These are phyloP conservation scores for Alternaria gansuensis DNA, from an alignment of 2,329 filamentous ascomycete genomes.

Conservation along the genomic window DNA sequence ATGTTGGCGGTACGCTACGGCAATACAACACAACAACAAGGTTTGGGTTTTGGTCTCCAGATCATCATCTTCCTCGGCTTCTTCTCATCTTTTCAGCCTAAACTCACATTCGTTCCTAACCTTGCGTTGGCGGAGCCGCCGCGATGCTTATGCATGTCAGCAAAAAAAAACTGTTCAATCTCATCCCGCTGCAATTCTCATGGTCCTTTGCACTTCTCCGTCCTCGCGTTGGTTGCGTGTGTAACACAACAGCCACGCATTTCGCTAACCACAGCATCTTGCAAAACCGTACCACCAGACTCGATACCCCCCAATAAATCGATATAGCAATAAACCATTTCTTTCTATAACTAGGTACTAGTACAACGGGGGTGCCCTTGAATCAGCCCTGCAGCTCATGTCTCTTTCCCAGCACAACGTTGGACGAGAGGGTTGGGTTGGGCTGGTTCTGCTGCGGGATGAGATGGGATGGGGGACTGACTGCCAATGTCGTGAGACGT, in stretches of 20 bases:
- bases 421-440: conserved; percentile 2
- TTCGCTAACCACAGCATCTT: conserved; percentile 13
- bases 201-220: conserved; percentile 6
- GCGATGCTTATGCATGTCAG: neutral
- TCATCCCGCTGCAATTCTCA: neutral
- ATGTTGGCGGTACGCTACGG: conserved; percentile 3
- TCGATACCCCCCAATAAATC: conserved; percentile 2
- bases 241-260: conserved; percentile 34
- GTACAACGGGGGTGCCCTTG: conserved; percentile 17
- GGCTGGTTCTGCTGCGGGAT: conserved; percentile 14
- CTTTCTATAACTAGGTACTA: conserved; percentile 1
- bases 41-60: neutral
- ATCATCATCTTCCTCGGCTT: neutral
- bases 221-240: conserved; percentile 16
- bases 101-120: neutral
- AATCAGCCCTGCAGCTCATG: conserved; percentile 19
- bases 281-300: neutral
- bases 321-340: neutral
- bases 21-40: conserved; percentile 2
- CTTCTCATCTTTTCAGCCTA: neutral
- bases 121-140: neutral
- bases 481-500: conserved; percentile 32
- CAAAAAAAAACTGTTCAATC: neutral
- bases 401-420: conserved; percentile 8
- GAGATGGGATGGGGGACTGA: conserved; percentile 1